These are phyloP conservation scores for Perkinsus olseni DNA, from an alignment of 169 alveolate genomes.

Conservation along the genomic window DNA sequence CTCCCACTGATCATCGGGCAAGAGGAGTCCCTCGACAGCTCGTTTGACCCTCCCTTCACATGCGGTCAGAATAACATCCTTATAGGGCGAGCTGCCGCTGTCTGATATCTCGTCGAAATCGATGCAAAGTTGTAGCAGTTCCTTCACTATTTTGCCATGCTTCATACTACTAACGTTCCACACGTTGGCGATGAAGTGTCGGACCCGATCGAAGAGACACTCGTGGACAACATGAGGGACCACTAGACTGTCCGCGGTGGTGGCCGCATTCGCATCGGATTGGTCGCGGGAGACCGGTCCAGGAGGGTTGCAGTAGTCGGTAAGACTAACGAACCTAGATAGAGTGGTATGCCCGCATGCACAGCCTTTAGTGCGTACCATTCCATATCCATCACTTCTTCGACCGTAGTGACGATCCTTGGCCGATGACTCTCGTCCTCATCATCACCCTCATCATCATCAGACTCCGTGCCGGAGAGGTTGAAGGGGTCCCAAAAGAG, in stretches of 20 bases:
- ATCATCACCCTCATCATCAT: neutral
- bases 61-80: neutral
- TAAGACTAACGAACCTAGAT: neutral
- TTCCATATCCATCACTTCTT: neutral
- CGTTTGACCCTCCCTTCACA: neutral
- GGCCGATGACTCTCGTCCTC: neutral
- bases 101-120: neutral
- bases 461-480: neutral
- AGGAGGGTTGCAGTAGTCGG: neutral
- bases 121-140: neutral
- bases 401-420: neutral
- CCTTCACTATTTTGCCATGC: neutral
- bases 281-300: neutral
- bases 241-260: neutral
- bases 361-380: neutral
- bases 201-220: neutral
- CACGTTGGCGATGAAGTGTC: neutral
- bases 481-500: neutral
- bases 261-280: neutral
- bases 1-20: neutral
- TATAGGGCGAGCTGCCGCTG: neutral
- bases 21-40: neutral
- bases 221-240: neutral
- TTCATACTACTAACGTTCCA: neutral
- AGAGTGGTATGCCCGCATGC: neutral